Base-by-base conservation (phyloP, 495 filamentous ascomycete genomes). In the Beverwykella pulmonaria region DNA sequence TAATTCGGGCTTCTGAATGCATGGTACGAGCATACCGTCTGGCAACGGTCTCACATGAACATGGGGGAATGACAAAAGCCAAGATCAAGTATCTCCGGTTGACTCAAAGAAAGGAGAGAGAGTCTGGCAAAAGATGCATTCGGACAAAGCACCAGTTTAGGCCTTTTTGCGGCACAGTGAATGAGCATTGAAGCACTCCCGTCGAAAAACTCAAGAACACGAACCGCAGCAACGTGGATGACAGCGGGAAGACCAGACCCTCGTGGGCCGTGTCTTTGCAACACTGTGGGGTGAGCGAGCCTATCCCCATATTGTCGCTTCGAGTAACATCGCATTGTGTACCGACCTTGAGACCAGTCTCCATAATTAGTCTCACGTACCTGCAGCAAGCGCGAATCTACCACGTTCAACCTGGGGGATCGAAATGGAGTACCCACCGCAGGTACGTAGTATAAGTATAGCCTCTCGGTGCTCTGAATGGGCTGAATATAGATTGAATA, bases 311-410 rank as follows among this genome's bases (percentile, higher is more conserved):
- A 34, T 34, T 34, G 6, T 5, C 32, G 32, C 12, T 12, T 34
- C 32, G 32, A 34, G 32, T 12, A 34, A 34, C 32, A n/a, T n/a
- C n/a, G n/a, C n/a, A n/a, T n/a, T n/a, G n/a, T n/a, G 20, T 36
- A 41, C 54, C 19, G n/a, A 58, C 30, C 3, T 41, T 9, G 17
- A 39, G 54, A 3, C 34, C 17, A n/a, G 54, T 8, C n/a, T 58
- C 54, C 54, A 46, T 36, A 58, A 44, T 58, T 25, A 26, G 54
- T 6, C 12, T 20, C 54, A 32, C 54, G 54, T 58, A 58, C 54
- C 54, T 58, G 54, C 54, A 58, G 29, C 54, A 44, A 32, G 32
- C 8, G 32, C 44, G 30, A 23, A 9, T n/a, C 14, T 50, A n/a
- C 25, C 22, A 7, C 6, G 4, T 7, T 5, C 6, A 50, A 50